Conservation (phyloP, 163 green algal genomes). For the Scenedesmus sp. region DNA sequence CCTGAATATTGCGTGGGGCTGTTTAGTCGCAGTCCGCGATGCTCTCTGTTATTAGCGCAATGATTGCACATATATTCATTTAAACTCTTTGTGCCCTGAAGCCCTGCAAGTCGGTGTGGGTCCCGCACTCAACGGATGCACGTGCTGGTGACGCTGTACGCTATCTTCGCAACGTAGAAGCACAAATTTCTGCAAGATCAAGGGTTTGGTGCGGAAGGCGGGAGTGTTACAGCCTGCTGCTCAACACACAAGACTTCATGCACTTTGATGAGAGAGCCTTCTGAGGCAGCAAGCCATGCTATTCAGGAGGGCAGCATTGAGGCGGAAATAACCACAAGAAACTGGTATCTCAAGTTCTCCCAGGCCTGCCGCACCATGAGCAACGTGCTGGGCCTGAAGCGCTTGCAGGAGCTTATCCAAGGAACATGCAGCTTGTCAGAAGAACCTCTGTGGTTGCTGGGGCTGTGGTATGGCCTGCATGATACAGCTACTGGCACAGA, state of each 20-base stretch:
- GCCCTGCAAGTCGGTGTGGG: background rate
- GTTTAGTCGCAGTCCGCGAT: background rate
- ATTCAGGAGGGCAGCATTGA: background rate
- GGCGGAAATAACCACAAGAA: background rate
- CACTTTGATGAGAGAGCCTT: constrained; percentile 6
- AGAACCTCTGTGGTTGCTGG: constrained; percentile 68
- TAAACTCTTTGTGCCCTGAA: background rate
- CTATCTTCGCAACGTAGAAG: background rate
- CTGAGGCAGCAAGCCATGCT: background rate
- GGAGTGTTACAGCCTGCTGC: background rate
- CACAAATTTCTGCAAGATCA: background rate
- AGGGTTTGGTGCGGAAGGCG: background rate
- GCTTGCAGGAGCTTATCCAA: constrained; percentile 62
- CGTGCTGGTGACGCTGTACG: background rate
- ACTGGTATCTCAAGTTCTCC: constrained; percentile 40
- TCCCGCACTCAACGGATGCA: background rate
- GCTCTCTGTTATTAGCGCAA: background rate
- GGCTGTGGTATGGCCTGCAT: constrained; percentile 61
- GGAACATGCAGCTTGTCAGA: constrained; percentile 51
- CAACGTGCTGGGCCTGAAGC: constrained; percentile 60
- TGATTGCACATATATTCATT: background rate
- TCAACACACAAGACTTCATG: background rate
- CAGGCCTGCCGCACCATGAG: constrained; percentile 58
- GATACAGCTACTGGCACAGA: constrained; percentile 12
- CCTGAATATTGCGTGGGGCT: background rate